A percentile compares a stretch with the other conserved stretches of the same genome.
These are phyloP conservation scores for Coniochaeta sp. DNA, from an alignment of 2,329 filamentous ascomycete species.

Conservation along the genomic window DNA sequence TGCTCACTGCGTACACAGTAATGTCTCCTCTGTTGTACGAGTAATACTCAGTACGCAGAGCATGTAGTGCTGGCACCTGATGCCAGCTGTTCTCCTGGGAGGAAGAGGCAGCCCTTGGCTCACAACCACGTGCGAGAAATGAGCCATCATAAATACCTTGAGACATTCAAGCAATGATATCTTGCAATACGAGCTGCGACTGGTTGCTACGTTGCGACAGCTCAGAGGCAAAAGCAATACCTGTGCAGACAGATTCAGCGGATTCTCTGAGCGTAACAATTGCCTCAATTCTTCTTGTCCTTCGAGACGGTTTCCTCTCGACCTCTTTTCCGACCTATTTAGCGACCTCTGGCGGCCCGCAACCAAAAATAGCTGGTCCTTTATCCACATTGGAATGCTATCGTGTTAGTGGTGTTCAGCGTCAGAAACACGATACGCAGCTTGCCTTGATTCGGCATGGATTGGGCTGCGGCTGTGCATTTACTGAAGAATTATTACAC, in stretches of 20 bases:
- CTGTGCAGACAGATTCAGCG: not conserved
- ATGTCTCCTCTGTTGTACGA: too few species aligned
- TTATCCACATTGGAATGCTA: not conserved
- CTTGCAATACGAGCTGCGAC: not conserved
- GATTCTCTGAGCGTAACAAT: not conserved
- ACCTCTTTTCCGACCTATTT: not conserved
- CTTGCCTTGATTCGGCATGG: not conserved
- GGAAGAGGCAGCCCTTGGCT: not conserved
- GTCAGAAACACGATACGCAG: not conserved
- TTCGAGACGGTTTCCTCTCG: not conserved
- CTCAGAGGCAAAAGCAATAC: not conserved
- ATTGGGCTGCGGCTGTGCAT: not conserved
- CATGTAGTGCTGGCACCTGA: too few species aligned
- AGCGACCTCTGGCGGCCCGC: not conserved
- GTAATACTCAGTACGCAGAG: too few species aligned
- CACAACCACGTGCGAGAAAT: too few species aligned
- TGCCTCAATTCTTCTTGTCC: not conserved
- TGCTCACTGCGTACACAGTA: not conserved
- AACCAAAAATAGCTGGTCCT: not conserved
- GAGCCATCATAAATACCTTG: not conserved
- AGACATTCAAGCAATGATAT: not conserved
- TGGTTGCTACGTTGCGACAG: not conserved
- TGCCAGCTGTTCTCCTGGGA: too few species aligned
- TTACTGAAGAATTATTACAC: too few species aligned
- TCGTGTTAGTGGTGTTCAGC: too few species aligned